Conservation (phyloP, 768 basidiomycete genomes). For the Leucosporidium scottii region DNA sequence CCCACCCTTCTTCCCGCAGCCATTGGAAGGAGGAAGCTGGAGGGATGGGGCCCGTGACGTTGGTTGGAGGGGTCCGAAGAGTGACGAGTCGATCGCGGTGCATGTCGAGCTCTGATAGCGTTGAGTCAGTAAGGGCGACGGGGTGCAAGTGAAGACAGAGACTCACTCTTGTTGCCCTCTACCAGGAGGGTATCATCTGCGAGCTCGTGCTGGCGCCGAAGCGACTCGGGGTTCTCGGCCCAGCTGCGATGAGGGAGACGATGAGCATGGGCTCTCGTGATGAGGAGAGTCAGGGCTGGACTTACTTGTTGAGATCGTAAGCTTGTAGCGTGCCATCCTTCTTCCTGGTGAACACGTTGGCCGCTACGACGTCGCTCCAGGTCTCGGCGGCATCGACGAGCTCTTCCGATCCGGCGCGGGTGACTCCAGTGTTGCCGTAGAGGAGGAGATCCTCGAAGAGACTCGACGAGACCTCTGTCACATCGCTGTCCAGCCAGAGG, state of each 20-base stretch:
- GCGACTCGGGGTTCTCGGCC: not conserved
- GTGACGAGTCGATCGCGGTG: no score
- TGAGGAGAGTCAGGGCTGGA: not conserved
- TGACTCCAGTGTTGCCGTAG: conserved; percentile 20
- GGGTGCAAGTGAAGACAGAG: not conserved
- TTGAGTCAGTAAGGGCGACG: no score
- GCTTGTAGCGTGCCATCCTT: conserved; percentile 4
- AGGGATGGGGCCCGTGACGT: no score
- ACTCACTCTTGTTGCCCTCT: not conserved
- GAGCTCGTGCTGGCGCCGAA: not conserved
- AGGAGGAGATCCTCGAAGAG: conserved; percentile 25
- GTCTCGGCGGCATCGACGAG: not conserved
- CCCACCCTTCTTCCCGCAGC: no score
- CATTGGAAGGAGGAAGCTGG: no score
- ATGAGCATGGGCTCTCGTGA: not conserved
- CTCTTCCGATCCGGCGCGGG: not conserved
- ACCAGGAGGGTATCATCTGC: not conserved
- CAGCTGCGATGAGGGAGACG: not conserved
- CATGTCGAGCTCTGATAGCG: no score
- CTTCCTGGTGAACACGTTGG: conserved; percentile 17
- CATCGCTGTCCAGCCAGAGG: conserved; percentile 28
- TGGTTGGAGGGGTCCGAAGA: no score
- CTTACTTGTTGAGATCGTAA: conserved; percentile 31
- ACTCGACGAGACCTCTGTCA: conserved; percentile 10
- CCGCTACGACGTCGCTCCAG: conserved; percentile 22